Conservation (phyloP, 495 filamentous ascomycete genomes). For the Amphirosellinia nigrospora region DNA sequence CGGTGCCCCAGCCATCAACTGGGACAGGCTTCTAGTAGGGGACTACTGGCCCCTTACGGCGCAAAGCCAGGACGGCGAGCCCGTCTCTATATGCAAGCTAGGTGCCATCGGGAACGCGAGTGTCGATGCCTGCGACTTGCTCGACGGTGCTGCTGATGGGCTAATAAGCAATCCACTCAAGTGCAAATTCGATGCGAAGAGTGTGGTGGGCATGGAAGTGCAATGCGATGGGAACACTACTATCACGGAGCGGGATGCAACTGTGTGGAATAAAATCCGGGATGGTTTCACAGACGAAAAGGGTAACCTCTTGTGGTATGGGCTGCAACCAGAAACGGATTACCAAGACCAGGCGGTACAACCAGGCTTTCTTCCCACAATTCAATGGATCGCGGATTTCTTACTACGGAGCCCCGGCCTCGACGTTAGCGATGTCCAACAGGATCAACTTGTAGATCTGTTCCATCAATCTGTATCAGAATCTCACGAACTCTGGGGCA, state of each 20-base stretch:
- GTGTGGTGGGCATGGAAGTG: slow-evolving; percentile 39
- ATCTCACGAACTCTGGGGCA: slow-evolving; percentile 45
- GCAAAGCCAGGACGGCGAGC: slow-evolving; percentile 31
- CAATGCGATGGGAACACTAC: slow-evolving; percentile 38
- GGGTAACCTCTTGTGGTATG: slow-evolving; percentile 32
- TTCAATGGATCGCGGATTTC: slow-evolving; percentile 35
- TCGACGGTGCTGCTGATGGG: slow-evolving; percentile 50
- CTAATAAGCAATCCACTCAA: slow-evolving; percentile 43
- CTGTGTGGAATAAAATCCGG: slow-evolving; percentile 51
- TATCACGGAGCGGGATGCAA: slow-evolving; percentile 26
- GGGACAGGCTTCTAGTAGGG: slow-evolving; percentile 32
- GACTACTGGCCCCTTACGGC: slow-evolving; percentile 40
- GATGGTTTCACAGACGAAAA: slow-evolving; percentile 22
- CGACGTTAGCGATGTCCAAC: slow-evolving; percentile 31
- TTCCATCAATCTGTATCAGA: slow-evolving; percentile 39
- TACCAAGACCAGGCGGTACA: slow-evolving; percentile 6
- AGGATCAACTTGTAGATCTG: slow-evolving; percentile 36
- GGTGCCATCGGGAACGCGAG: slow-evolving; percentile 35
- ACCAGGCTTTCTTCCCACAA: slow-evolving; percentile 25
- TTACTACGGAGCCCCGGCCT: slow-evolving; percentile 31
- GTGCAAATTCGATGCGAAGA: slow-evolving; percentile 45
- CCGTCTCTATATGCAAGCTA: slow-evolving; percentile 32
- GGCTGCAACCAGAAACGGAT: slow-evolving; percentile 38
- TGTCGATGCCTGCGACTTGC: slow-evolving; percentile 44
- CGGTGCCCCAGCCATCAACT: slow-evolving; percentile 53